Evolutionary conservation across 441 rosid species (phyloP), one percentile per base, ranked within the genome.

Genomic region (Syzygium malaccense): DNA sequence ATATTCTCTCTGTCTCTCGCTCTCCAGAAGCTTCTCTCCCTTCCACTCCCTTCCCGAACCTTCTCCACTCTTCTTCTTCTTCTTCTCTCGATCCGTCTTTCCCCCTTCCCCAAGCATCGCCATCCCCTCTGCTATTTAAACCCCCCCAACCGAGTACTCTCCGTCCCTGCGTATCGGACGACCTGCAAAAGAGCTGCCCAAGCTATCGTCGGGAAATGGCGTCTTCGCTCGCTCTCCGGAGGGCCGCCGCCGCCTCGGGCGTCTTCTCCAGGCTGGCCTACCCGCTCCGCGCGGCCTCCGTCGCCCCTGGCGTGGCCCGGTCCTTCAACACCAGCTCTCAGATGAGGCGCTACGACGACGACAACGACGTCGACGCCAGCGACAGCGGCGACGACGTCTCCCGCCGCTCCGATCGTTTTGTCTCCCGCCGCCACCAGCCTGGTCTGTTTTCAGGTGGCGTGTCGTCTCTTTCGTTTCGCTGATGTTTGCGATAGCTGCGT

Each of bases 261-360:
- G 25, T 94, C 17, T 28, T 90, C 8, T 89, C 95, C 11, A 85
- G 88, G 71, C 88, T 88, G 84, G 28, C 89, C 10, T 88, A 85
- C 6, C 26, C 60, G 48, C 28, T 91, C 56, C 93, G 92, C 58
- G 90, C 96, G 4, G 84, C 60, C 1, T 86, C 91, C 54, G 13
- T 88, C 1, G 86, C 87, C 26, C 88, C 93, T 3, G 56, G 90
- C 11, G 64, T 87, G 8, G 88, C 94, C 55, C 96, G 98, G 30
- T 91, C 94, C 58, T 92, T 96, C 90, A 96, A 95, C 92, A 93
- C 96, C 62, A 91, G 94, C 86, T 94, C 96, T 3, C 88, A 90
- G 89, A 84, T 94, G 92, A 93, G 45, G 89, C 92, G 68, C 91
- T 85, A 90, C 55, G 91, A 84, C 5, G 93, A 91, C 5, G 93